Evolutionary conservation across 805 yeast genomes (phyloP), one percentile per base, ranked within the genome.

Genomic region (Ogataea pini): DNA sequence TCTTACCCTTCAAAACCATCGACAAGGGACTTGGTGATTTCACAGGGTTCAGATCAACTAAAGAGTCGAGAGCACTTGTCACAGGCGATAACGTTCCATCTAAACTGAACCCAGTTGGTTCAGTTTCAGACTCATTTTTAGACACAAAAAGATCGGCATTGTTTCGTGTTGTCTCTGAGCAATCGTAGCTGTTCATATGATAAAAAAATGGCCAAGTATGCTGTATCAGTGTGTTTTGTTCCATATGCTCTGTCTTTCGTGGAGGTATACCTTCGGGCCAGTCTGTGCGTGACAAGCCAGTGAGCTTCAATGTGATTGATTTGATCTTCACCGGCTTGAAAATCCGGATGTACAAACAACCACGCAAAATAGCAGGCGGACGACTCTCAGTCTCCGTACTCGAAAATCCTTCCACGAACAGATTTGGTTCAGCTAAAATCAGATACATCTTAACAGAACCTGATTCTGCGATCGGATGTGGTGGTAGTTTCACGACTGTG

Each of bases 221-320:
- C 43, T 80, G 77, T 24, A 89, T 77, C 19, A 91, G 63, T 44
- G 79, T 86, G 52, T 78, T 79, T 18, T 76, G 65, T 57, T 94
- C 99, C 28, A 67, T 65, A 51, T 79, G 83, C 12, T 82, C 86
- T 14, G 73, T 72, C 55, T 83, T 82, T 62, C 86, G 88, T 0
- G 97, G 97, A 0, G 98, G 98, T 16, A 92, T 91, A 2, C 99
- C 99, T 61, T 94, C 97, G 2, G 97, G 97, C 97, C 97, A 91
- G 51, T 91, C 96, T 0, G 97, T 91, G 55, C 86, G 76, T 31
- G 86, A 78, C 1, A 65, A 62, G 1, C 97, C 97, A 44, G 75
- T 75, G 57, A 91, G 81, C 1, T 74, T 71, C 41, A 91, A 71
- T 4, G 70, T 63, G 10, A 91, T 79, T 16, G 78, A 63, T 64